These are phyloP conservation scores for Hemisphaericaspora lyxosophila DNA, from an alignment of 1,139 yeast genomes.

Conservation along the genomic window DNA sequence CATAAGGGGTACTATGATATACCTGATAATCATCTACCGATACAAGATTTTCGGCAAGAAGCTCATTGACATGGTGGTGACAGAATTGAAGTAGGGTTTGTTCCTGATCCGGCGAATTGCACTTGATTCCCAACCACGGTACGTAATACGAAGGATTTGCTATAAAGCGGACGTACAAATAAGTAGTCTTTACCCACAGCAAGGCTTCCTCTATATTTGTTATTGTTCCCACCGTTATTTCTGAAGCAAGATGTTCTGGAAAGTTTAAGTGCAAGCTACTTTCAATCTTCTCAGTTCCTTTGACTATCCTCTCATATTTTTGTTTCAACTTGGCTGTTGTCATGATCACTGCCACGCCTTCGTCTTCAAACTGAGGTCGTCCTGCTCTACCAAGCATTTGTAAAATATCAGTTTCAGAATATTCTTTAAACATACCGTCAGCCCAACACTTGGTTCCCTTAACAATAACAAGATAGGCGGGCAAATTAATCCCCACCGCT, in stretches of 20 bases:
- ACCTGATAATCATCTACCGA: slow-evolving; percentile 8
- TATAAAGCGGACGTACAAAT: slow-evolving; percentile 45
- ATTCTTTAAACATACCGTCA: slow-evolving; percentile 47
- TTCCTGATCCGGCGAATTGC: slow-evolving; percentile 18
- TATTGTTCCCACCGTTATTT: slow-evolving; percentile 46
- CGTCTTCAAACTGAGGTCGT: slow-evolving; percentile 52
- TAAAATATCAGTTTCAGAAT: slow-evolving; percentile 54
- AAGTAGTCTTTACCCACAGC: slow-evolving; percentile 52
- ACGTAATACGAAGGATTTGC: slow-evolving; percentile 39
- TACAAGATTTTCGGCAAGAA: slow-evolving; percentile 29
- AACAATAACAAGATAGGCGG: slow-evolving; percentile 59
- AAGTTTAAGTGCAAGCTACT: slow-evolving; percentile 47
- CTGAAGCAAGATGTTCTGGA: slow-evolving; percentile 50
- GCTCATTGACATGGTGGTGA: slow-evolving; percentile 24
- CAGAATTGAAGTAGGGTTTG: slow-evolving; percentile 29
- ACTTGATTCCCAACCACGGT: slow-evolving; percentile 17
- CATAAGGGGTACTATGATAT: slow-evolving; percentile 35
- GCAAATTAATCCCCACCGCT: slow-evolving; percentile 62
- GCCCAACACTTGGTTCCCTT: slow-evolving; percentile 59
- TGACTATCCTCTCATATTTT: slow-evolving; percentile 40
- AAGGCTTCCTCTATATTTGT: slow-evolving; percentile 38
- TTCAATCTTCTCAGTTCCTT: slow-evolving; percentile 48
- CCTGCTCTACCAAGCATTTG: slow-evolving; percentile 69
- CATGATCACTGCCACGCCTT: slow-evolving; percentile 53
- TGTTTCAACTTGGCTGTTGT: slow-evolving; percentile 37